Conservation (phyloP, 2,329 filamentous ascomycete genomes). For the Colletotrichum spinosum region DNA sequence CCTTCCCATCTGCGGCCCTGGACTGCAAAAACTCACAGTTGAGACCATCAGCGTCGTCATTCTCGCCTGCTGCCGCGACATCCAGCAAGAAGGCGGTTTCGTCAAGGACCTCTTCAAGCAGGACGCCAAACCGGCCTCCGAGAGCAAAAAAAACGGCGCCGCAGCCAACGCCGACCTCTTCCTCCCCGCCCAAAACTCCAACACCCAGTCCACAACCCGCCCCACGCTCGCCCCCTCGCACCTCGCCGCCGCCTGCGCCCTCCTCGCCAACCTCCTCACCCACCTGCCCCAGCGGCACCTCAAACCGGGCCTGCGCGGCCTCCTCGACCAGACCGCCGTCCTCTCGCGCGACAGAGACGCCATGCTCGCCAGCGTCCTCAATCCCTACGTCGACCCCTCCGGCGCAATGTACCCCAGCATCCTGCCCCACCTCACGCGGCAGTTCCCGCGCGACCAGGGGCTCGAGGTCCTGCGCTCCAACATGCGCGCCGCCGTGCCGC, state of each 20-base stretch:
- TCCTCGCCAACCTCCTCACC: conserved; percentile 74
- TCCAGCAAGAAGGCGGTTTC: conserved; percentile 68
- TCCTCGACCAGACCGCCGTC: conserved; percentile 85
- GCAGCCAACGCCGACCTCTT: conserved; percentile 79
- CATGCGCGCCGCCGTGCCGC: conserved; percentile 55
- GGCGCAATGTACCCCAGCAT: conserved; percentile 78
- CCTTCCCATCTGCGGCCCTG: conserved; percentile 71
- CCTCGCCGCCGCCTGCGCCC: conserved; percentile 64
- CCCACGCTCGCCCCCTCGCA: conserved; percentile 59
- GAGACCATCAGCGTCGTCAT: conserved; percentile 72
- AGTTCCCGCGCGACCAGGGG: conserved; percentile 70
- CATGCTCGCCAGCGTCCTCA: conserved; percentile 85
- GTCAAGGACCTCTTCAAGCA: conserved; percentile 53
- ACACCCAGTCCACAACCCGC: conserved; percentile 50
- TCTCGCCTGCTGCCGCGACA: conserved; percentile 78
- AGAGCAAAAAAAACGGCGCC: conserved; percentile 53
- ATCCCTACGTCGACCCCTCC: conserved; percentile 75
- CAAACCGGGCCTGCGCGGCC: conserved; percentile 76
- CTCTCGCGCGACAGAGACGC: conserved; percentile 75
- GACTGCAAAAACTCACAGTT: conserved; percentile 74
- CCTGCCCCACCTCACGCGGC: conserved; percentile 79
- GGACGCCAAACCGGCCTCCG: conserved; percentile 42
- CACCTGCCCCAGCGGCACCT: conserved; percentile 74
- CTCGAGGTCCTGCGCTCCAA: conserved; percentile 79
- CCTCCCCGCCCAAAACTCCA: conserved; percentile 59